Conservation (phyloP, 306 rosid species). For the Rubus idaeus region DNA sequence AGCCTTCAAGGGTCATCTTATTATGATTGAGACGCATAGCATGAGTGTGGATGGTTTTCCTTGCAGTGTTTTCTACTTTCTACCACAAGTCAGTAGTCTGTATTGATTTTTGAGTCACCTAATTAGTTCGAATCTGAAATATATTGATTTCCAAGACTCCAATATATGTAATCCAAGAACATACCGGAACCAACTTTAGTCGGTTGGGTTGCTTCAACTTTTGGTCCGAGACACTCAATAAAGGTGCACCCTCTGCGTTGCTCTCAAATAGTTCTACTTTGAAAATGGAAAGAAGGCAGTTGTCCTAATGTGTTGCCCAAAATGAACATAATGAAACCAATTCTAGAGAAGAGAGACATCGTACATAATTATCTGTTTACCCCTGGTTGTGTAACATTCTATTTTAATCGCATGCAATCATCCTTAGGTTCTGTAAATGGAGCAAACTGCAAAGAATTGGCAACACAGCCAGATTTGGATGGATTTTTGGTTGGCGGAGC, state of each 20-base stretch:
- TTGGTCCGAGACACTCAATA: neutral
- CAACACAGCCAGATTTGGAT: constrained; percentile 78
- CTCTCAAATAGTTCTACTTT: neutral
- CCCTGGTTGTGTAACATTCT: neutral
- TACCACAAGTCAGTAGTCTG: neutral
- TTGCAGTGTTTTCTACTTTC: neutral
- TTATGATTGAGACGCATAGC: neutral
- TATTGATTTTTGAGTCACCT: neutral
- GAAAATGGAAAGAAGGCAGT: neutral
- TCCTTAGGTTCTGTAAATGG: constrained; percentile 86
- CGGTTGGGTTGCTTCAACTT: neutral
- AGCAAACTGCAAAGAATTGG: constrained; percentile 81
- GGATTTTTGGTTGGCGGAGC: constrained; percentile 98
- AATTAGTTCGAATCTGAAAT: neutral
- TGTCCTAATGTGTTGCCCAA: neutral
- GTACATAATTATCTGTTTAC: neutral
- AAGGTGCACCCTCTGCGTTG: neutral
- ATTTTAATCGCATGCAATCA: neutral
- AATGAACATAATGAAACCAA: neutral
- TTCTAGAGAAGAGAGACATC: neutral
- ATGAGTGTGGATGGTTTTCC: neutral
- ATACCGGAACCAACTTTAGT: neutral
- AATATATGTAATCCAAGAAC: neutral
- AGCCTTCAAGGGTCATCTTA: neutral
- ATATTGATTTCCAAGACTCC: neutral